Conservation (phyloP, 495 filamentous ascomycete genomes). For the Pseudotulostoma volvatum region DNA sequence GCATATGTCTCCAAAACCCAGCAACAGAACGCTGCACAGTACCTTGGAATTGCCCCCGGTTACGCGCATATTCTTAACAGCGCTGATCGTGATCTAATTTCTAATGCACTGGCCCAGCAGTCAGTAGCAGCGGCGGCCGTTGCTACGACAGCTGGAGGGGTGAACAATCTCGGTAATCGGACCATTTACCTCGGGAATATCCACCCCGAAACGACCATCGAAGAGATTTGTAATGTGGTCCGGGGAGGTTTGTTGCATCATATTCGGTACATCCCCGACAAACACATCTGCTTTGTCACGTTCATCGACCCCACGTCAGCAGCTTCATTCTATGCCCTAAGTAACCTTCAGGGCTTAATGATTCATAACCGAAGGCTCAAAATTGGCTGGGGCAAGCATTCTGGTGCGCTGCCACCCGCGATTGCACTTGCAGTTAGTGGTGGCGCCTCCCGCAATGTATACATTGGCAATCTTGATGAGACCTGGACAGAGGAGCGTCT, state of each 20-base stretch:
- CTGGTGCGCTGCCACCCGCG: slow-evolving; percentile 85
- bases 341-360: slow-evolving; percentile 94
- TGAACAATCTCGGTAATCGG: slow-evolving; percentile 92
- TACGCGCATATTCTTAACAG: slow-evolving; percentile 92
- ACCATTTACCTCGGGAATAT: slow-evolving; percentile 98
- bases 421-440: slow-evolving; percentile 94
- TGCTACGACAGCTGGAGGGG: slow-evolving; percentile 86
- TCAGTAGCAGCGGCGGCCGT: slow-evolving; percentile 94
- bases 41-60: slow-evolving; percentile 92
- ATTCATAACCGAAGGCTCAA: slow-evolving; percentile 96
- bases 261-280: slow-evolving; percentile 97
- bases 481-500: slow-evolving; percentile 92
- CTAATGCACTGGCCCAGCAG: slow-evolving; percentile 88
- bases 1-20: slow-evolving; percentile 99
- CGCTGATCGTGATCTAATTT: slow-evolving; percentile 89
- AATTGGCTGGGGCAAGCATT: slow-evolving; percentile 99
- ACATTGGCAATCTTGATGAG: slow-evolving; percentile 94
- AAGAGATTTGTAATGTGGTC: slow-evolving; percentile 97
- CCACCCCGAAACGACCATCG: slow-evolving; percentile 94
- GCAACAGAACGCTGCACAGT: slow-evolving; percentile 97
- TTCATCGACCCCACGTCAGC: slow-evolving; percentile 98
- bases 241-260: slow-evolving; percentile 87
- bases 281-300: slow-evolving; percentile 98
- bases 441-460: slow-evolving; percentile 87
- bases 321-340: slow-evolving; percentile 92